Evolutionary conservation across 2,329 filamentous ascomycete genomes (phyloP).

Genomic region (Pyricularia pennisetigena): DNA sequence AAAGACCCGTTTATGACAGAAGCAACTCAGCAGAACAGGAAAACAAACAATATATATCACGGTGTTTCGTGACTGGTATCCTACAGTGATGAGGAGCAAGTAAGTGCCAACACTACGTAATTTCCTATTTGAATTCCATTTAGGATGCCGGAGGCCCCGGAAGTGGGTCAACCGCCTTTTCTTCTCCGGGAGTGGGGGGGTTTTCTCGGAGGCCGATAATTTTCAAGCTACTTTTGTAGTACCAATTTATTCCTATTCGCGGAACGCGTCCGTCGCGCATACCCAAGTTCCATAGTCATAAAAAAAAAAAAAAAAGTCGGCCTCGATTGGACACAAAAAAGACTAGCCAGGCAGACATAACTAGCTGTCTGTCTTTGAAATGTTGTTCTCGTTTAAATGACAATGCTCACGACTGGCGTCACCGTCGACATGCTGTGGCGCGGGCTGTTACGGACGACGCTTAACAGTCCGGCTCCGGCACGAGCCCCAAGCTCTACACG

Average conservation of each 20-base stretch:
- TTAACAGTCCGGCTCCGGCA: not conserved
- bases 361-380: not conserved
- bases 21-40: not conserved
- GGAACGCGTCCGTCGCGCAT: not conserved
- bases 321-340: not conserved
- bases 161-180: not conserved
- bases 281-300: too few species aligned
- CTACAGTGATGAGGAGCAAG: not conserved
- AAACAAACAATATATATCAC: not conserved
- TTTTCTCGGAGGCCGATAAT: not conserved
- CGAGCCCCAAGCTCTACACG: not conserved
- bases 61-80: not conserved
- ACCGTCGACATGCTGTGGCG: constrained; percentile 52
- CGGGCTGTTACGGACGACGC: constrained; percentile 41
- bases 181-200: not conserved
- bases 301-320: not conserved
- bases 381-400: not conserved
- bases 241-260: too few species aligned
- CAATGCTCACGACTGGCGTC: constrained; percentile 13
- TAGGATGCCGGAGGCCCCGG: not conserved
- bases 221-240: not conserved
- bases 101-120: not conserved
- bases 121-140: not conserved
- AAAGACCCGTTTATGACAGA: not conserved
- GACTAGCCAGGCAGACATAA: not conserved